phyloP scores from a whole-genome alignment of 768 basidiomycete species.

The Tricholoma hemisulphureum region DNA sequence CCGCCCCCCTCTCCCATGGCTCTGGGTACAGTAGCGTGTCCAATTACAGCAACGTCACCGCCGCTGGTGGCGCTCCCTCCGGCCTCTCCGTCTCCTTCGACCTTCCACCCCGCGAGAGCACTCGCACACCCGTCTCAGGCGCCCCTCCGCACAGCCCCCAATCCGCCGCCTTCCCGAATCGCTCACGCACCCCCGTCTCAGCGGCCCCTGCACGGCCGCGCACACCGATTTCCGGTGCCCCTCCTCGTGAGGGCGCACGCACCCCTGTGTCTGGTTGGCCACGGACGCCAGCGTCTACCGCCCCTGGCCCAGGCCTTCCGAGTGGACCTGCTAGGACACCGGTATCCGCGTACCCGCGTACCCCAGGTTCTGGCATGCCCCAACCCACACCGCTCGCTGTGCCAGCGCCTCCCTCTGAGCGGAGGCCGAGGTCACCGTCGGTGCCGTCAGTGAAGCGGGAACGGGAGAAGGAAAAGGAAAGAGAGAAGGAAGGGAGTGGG shows the following conservation, averaged over 20 bases:
- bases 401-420: constrained; percentile 23
- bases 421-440: constrained; percentile 32
- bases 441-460: constrained; percentile 17
- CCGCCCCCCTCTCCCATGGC: constrained; percentile 14
- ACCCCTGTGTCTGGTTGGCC: constrained; percentile 15
- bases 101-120: not conserved
- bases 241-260: constrained; percentile 13
- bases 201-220: constrained; percentile 66
- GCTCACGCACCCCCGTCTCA: constrained; percentile 10
- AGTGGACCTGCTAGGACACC: constrained; percentile 4
- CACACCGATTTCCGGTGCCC: constrained; percentile 29
- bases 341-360: not conserved
- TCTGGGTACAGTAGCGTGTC: constrained; percentile 16
- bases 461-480: constrained; percentile 17
- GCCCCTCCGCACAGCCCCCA: constrained; percentile 2
- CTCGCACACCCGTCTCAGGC: constrained; percentile 12
- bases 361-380: constrained; percentile 2
- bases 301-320: constrained; percentile 8
- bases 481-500: constrained; percentile 17
- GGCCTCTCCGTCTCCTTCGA: constrained; percentile 12
- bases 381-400: constrained; percentile 25
- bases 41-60: constrained; percentile 9
- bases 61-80: constrained; percentile 8
- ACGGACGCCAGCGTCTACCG: constrained; percentile 9
- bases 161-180: constrained; percentile 3